Percentiles rank a stretch among this genome's conserved stretches.
Conservation (phyloP, 2,329 filamentous ascomycete genomes). For the Cyphellophora europaea region DNA sequence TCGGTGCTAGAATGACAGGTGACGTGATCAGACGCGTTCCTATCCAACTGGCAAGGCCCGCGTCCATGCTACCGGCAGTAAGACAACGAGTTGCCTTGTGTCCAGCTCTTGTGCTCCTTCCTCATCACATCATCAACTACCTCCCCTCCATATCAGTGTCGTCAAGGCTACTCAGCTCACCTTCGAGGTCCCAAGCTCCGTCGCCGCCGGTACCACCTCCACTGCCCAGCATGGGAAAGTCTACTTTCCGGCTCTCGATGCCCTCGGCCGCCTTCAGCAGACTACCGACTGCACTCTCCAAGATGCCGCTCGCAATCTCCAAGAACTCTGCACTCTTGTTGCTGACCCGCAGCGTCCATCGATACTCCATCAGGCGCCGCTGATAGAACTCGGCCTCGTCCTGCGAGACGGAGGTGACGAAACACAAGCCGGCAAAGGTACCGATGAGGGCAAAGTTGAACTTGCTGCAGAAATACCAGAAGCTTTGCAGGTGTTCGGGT, state of each 20-base stretch:
- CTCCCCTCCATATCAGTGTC: too few relatives aligned
- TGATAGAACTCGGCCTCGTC: slow-evolving; percentile 94
- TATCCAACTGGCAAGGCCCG: too few relatives aligned
- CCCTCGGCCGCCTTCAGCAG: slow-evolving; percentile 17
- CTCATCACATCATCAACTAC: too few relatives aligned
- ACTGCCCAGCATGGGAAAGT: slow-evolving; percentile 20
- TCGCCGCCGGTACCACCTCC: too few relatives aligned
- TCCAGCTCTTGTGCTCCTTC: too few relatives aligned
- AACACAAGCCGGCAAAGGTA: slow-evolving; percentile 76
- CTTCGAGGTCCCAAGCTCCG: too few relatives aligned
- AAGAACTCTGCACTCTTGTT: slow-evolving; percentile 20
- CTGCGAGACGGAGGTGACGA: slow-evolving; percentile 75
- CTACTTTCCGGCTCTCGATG: slow-evolving; percentile 16
- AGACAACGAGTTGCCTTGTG: too few relatives aligned
- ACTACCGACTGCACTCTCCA: slow-evolving; percentile 18
- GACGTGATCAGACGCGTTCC: too few relatives aligned
- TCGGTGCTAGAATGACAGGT: too few relatives aligned
- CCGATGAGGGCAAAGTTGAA: slow-evolving; percentile 87
- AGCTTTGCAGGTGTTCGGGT: slow-evolving; percentile 74
- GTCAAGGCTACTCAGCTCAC: too few relatives aligned
- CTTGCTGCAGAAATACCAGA: slow-evolving; percentile 55
- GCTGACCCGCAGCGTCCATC: slow-evolving; percentile 86
- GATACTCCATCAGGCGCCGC: slow-evolving; percentile 73
- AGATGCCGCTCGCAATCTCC: slow-evolving; percentile 19
- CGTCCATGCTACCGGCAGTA: too few relatives aligned